These are phyloP conservation scores for Thalia dealbata DNA, from an alignment of 176 grass and related monocot species.

Conservation along the genomic window DNA sequence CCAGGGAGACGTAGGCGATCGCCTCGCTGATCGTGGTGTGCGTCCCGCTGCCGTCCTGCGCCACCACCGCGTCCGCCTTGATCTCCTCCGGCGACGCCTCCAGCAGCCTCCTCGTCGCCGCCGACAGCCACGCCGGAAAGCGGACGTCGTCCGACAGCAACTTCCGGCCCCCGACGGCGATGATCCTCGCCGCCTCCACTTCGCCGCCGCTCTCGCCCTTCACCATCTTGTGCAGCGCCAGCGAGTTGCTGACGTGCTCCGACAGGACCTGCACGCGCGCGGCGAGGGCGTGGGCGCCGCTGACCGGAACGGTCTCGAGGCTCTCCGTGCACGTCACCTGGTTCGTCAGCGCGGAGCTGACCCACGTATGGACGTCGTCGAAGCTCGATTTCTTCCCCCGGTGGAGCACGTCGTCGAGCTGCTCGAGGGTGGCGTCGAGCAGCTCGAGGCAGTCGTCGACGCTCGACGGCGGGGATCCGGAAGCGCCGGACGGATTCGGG, in stretches of 20 bases:
- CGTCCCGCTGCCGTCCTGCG: constrained; percentile 65
- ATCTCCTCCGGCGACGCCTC: constrained; percentile 23
- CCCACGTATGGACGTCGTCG: constrained; percentile 54
- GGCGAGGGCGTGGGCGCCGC: constrained; percentile 23
- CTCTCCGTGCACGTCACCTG: constrained; percentile 71
- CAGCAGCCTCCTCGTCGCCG: constrained; percentile 35
- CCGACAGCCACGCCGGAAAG: constrained; percentile 49
- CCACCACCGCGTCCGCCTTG: constrained; percentile 63
- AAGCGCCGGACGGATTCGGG: neutral
- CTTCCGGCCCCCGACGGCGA: constrained; percentile 1
- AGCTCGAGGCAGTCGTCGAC: constrained; percentile 73
- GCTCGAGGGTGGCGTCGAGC: constrained; percentile 49
- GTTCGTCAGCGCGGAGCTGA: constrained; percentile 83
- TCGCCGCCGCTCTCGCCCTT: neutral
- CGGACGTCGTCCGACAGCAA: neutral
- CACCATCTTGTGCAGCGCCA: constrained; percentile 46
- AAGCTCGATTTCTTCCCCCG: neutral
- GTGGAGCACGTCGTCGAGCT: constrained; percentile 42
- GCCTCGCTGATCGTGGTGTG: constrained; percentile 59
- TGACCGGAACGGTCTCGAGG: constrained; percentile 23
- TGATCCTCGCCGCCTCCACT: neutral
- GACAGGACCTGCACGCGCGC: constrained; percentile 27
- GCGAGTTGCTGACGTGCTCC: constrained; percentile 58
- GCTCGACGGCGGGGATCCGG: neutral
- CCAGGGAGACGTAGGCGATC: constrained; percentile 34